A percentile compares a stretch with the other conserved stretches of the same genome.
Evolutionary conservation across 805 yeast species (phyloP).

Genomic region (Yarrowia hollandica): DNA sequence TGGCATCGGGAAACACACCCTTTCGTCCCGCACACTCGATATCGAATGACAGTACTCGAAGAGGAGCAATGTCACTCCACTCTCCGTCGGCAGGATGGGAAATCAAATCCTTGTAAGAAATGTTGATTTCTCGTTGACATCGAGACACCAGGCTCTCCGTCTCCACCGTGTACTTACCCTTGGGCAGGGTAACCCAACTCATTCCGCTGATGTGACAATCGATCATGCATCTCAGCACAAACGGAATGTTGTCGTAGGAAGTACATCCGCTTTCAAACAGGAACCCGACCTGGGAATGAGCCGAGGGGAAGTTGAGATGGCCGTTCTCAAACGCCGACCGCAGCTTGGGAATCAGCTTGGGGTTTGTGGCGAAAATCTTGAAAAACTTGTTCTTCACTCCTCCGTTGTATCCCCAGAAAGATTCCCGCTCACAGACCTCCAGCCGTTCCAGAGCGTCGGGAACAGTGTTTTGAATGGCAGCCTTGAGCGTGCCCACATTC

Average conservation of each 20-base stretch:
- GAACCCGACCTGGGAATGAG: slow-evolving; percentile 44
- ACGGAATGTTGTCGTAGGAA: slow-evolving; percentile 89
- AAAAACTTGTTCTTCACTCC: slow-evolving; percentile 76
- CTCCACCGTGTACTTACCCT: slow-evolving; percentile 58
- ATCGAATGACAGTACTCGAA: slow-evolving; percentile 90
- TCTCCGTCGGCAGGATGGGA: slow-evolving; percentile 91
- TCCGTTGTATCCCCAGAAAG: slow-evolving; percentile 92
- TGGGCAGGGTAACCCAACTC: slow-evolving; percentile 95
- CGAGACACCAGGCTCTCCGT: slow-evolving; percentile 54
- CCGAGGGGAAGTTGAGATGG: slow-evolving; percentile 51
- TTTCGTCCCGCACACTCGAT: slow-evolving; percentile 98
- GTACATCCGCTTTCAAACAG: slow-evolving; percentile 52
- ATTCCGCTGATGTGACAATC: slow-evolving; percentile 90
- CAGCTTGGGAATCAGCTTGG: slow-evolving; percentile 63
- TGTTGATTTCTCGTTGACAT: slow-evolving; percentile 80
- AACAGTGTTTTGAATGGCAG: slow-evolving; percentile 42
- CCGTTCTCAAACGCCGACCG: slow-evolving; percentile 85
- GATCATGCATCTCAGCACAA: slow-evolving; percentile 80
- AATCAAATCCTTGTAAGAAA: slow-evolving; percentile 65
- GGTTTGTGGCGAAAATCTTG: slow-evolving; percentile 66
- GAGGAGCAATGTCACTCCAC: slow-evolving; percentile 90
- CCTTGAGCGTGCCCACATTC: slow-evolving; percentile 53
- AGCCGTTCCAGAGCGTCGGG: slow-evolving; percentile 64
- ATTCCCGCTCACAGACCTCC: slow-evolving; percentile 70
- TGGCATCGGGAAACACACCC: slow-evolving; percentile 95